phyloP scores from a whole-genome alignment of 495 filamentous ascomycete species.

The Aspergillus steynii region DNA sequence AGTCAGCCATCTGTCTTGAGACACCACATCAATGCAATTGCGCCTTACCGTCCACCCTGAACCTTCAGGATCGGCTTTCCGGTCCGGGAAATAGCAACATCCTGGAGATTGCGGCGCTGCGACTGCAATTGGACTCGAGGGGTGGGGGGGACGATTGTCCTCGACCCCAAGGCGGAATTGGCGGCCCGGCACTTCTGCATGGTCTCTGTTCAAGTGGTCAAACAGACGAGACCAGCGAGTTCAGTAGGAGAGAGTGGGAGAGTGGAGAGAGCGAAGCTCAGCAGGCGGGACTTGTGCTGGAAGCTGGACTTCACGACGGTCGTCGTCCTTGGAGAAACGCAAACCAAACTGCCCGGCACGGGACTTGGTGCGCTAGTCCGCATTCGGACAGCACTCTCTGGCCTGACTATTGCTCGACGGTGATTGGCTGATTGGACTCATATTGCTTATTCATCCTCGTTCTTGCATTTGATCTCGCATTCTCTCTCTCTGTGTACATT shows the following conservation, averaged over 20 bases:
- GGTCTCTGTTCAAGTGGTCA: constrained; percentile 34
- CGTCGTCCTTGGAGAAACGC: constrained; percentile 23
- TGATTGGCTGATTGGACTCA: not conserved
- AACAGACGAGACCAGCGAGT: constrained; percentile 34
- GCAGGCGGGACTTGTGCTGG: constrained; percentile 32
- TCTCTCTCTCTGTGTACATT: no score
- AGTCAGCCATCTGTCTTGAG: constrained; percentile 24
- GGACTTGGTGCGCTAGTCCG: constrained; percentile 42
- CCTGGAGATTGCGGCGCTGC: constrained; percentile 63
- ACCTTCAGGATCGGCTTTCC: constrained; percentile 82
- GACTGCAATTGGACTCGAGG: constrained; percentile 44
- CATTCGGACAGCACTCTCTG: constrained; percentile 27
- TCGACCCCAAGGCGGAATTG: constrained; percentile 46
- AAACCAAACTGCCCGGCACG: constrained; percentile 39
- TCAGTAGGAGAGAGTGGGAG: constrained; percentile 17
- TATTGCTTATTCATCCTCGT: not conserved
- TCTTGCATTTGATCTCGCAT: not conserved
- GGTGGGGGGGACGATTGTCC: constrained; percentile 42
- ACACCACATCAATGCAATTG: constrained; percentile 21
- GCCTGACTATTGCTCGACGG: not conserved
- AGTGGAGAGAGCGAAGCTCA: constrained; percentile 36
- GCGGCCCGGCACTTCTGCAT: constrained; percentile 55
- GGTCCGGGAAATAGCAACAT: constrained; percentile 81
- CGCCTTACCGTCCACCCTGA: constrained; percentile 76
- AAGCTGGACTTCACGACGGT: constrained; percentile 29